Evolutionary conservation across 306 rosid species (phyloP).

Genomic region (Senna tora): DNA sequence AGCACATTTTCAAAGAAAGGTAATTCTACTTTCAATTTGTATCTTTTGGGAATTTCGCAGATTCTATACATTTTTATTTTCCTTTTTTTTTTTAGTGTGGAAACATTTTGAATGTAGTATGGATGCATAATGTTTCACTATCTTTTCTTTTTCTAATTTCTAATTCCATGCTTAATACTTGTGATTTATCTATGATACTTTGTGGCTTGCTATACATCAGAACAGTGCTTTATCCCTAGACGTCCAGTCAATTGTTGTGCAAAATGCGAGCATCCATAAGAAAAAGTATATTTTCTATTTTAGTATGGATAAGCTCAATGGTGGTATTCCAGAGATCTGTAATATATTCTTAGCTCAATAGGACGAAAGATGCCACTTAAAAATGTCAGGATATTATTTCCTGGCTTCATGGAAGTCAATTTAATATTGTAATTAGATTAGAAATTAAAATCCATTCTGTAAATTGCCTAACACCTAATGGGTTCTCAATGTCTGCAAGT

Average conservation of each 20-base stretch:
- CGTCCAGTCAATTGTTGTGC: not conserved
- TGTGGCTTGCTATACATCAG: not conserved
- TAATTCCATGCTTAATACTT: not conserved
- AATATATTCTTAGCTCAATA: not conserved
- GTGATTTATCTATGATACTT: not conserved
- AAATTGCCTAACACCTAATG: not conserved
- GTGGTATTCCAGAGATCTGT: not conserved
- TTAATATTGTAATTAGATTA: not conserved
- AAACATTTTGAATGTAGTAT: not conserved
- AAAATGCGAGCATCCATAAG: not conserved
- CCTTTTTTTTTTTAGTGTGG: too few relatives aligned
- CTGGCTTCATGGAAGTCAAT: not conserved
- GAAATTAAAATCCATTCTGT: not conserved
- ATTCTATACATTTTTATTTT: constrained; percentile 10
- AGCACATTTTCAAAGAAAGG: constrained; percentile 49
- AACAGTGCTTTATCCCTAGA: not conserved
- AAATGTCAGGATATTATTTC: not conserved
- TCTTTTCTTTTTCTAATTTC: not conserved
- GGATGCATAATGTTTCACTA: not conserved
- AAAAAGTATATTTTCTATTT: too few relatives aligned
- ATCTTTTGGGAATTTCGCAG: not conserved
- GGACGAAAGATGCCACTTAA: not conserved
- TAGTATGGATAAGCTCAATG: too few relatives aligned
- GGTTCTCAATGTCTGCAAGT: not conserved
- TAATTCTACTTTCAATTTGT: constrained; percentile 31